These are phyloP conservation scores for Otatea glauca DNA, from an alignment of 176 grass and related monocot genomes.

Conservation along the genomic window DNA sequence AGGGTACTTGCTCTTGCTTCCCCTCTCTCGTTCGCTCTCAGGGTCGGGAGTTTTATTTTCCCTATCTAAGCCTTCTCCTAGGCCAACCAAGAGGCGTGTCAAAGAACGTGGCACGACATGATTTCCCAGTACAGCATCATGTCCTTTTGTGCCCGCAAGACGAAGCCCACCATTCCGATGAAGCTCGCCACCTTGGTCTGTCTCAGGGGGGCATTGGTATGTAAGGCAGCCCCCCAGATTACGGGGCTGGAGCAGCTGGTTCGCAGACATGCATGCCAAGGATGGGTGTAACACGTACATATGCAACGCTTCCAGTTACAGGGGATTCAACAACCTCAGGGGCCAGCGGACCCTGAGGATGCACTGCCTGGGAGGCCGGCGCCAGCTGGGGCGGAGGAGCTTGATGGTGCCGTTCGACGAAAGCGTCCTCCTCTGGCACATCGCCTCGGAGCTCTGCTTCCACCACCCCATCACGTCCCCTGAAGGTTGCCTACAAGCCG, in stretches of 20 bases:
- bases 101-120: accelerated
- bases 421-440: conserved; percentile 7
- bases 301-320: neutral
- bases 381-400: no score
- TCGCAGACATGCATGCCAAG: neutral
- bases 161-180: neutral
- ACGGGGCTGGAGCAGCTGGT: no score
- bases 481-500: no score
- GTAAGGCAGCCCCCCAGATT: neutral
- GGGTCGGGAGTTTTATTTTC: no score
- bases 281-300: neutral
- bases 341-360: neutral
- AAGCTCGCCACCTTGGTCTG: neutral
- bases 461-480: no score
- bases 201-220: neutral
- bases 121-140: neutral
- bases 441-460: neutral
- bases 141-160: neutral
- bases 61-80: no score
- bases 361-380: no score
- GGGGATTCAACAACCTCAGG: neutral
- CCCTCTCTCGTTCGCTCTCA: no score
- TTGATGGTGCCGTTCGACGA: neutral
- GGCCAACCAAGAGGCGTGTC: no score
- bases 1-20: no score